A percentile compares a stretch with the other conserved stretches of the same genome.
Evolutionary conservation across 2,329 filamentous ascomycete genomes (phyloP).

Genomic region (Emmonsiellopsis sp.): DNA sequence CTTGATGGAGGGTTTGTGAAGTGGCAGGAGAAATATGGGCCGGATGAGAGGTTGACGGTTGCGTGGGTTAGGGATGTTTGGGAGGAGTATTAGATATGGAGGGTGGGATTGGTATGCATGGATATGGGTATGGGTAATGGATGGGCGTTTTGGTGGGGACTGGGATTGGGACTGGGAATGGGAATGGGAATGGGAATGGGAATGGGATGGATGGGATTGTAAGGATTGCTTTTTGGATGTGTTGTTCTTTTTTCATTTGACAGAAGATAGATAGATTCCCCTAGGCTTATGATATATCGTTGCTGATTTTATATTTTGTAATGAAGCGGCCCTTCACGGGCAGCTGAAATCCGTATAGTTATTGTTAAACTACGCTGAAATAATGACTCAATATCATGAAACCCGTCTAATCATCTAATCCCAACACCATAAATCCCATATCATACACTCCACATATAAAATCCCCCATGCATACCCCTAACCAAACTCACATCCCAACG

Average conservation of each 20-base stretch:
- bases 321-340: no score
- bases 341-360: no score
- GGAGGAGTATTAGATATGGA: slow-evolving; percentile 41
- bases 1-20: slow-evolving; percentile 74
- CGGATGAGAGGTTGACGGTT: slow-evolving; percentile 72
- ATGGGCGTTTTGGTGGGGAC: background rate
- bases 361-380: no score
- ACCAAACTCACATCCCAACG: slow-evolving; percentile 17
- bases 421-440: background rate
- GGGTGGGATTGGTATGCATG: background rate
- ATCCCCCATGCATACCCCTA: background rate
- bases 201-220: background rate
- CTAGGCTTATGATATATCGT: no score
- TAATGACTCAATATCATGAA: no score
- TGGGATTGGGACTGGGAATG: background rate
- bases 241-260: no score
- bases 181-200: background rate
- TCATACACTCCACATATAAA: background rate
- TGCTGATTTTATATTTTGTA: no score
- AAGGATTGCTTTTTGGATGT: background rate
- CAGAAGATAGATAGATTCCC: no score
- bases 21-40: slow-evolving; percentile 77
- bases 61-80: slow-evolving; percentile 78
- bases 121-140: background rate
- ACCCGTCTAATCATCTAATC: background rate